Evolutionary conservation across 2,329 filamentous ascomycete genomes (phyloP).

Genomic region (Penicillium sp.): DNA sequence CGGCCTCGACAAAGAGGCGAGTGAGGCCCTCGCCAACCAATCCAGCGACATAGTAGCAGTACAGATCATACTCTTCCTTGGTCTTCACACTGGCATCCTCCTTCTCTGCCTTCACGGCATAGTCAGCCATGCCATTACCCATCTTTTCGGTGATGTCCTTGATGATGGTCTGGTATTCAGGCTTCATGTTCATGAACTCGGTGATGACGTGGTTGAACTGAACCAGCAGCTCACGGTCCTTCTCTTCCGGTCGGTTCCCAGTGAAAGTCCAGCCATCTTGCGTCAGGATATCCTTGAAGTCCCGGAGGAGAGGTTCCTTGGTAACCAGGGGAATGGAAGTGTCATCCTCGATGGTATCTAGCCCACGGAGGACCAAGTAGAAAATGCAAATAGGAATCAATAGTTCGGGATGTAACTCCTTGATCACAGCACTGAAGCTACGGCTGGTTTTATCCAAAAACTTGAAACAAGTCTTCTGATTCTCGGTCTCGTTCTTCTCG

Average conservation of each 20-base stretch:
- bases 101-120: conserved; percentile 77
- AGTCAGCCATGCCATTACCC: conserved; percentile 99
- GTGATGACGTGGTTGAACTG: conserved; percentile 84
- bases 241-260: conserved; percentile 85
- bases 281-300: conserved; percentile 77
- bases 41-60: conserved; percentile 98
- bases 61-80: conserved; percentile 86
- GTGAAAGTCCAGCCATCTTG: conserved; percentile 87
- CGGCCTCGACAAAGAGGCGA: conserved; percentile 80
- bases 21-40: conserved; percentile 95
- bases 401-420: conserved; percentile 92
- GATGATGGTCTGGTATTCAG: conserved; percentile 80
- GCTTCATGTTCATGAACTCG: conserved; percentile 87
- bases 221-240: conserved; percentile 87
- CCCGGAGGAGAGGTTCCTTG: conserved; percentile 82
- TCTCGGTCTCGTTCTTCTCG: conserved; percentile 68
- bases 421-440: conserved; percentile 89
- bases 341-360: conserved; percentile 99
- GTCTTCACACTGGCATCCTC: conserved; percentile 79
- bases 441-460: conserved; percentile 86
- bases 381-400: conserved; percentile 86
- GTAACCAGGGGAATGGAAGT: conserved; percentile 80
- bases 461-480: conserved; percentile 79
- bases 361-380: conserved; percentile 85
- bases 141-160: conserved; percentile 90